Percentiles rank a stretch among this genome's conserved stretches.
Evolutionary conservation across 345 rosid species (phyloP).

Genomic region (Eucalyptus marginata): DNA sequence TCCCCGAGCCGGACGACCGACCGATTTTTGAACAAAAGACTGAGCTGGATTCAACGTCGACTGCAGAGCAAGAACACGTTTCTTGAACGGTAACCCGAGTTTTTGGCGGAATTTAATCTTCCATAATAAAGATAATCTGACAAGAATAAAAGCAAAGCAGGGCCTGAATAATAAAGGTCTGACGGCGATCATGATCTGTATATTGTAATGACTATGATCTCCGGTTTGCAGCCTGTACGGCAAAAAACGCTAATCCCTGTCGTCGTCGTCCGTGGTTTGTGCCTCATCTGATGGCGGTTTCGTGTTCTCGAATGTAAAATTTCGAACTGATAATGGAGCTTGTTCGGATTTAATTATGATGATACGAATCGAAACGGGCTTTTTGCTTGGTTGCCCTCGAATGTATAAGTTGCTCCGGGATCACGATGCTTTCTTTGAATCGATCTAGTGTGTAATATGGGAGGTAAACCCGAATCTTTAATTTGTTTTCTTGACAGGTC

Average conservation of each 20-base stretch:
- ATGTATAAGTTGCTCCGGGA: neutral
- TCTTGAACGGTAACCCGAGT: neutral
- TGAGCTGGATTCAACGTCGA: neutral
- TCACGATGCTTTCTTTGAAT: neutral
- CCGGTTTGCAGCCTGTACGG: neutral
- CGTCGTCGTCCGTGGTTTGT: neutral
- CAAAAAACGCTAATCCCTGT: neutral
- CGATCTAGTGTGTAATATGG: neutral
- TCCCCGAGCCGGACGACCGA: neutral
- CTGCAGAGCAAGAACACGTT: neutral
- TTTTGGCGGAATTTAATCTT: neutral
- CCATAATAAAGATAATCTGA: neutral
- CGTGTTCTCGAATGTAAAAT: neutral
- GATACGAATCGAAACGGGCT: neutral
- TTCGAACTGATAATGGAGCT: neutral
- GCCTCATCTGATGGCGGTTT: neutral
- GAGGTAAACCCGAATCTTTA: neutral
- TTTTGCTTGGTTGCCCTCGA: neutral
- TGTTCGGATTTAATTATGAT: neutral
- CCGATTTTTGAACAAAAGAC: neutral
- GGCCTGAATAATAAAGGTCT: neutral
- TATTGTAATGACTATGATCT: neutral
- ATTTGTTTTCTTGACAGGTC: neutral
- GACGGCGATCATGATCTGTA: neutral
- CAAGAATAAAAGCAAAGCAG: neutral